Conservation (phyloP, 352 stramenopile species). For the Phytopythium ostracodes region DNA sequence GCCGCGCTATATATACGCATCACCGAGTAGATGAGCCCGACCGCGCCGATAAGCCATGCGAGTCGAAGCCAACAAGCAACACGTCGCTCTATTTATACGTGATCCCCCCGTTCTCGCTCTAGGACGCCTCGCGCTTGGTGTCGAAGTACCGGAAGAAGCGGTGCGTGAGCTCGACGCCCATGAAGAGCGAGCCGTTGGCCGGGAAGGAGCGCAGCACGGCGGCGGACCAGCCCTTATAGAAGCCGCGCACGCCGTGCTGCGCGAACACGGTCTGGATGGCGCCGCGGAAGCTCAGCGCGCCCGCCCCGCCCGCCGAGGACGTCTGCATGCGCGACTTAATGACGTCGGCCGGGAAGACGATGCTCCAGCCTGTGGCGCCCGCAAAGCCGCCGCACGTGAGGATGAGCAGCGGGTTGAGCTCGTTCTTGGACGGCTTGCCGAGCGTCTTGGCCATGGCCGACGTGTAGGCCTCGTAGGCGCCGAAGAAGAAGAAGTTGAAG, state of each 20-base stretch:
- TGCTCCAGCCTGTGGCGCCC: conserved; percentile 74
- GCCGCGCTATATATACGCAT: not conserved
- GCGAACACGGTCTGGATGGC: conserved; percentile 56
- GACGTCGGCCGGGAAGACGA: conserved; percentile 85
- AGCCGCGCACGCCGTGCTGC: conserved; percentile 65
- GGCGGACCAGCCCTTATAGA: conserved; percentile 86
- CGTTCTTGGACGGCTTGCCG: conserved; percentile 56
- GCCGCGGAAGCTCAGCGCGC: conserved; percentile 31
- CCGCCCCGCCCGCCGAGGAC: conserved; percentile 15
- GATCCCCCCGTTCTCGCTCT: not conserved
- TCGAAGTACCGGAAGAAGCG: conserved; percentile 68
- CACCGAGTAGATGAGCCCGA: not conserved
- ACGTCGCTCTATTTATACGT: conserved; percentile 1
- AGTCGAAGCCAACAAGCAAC: not conserved
- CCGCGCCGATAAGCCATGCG: not conserved
- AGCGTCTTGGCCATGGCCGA: conserved; percentile 39
- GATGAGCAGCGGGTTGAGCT: conserved; percentile 70
- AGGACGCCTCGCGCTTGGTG: conserved; percentile 13
- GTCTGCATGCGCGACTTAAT: conserved; percentile 87
- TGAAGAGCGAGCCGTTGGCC: conserved; percentile 85
- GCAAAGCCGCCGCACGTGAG: conserved; percentile 74
- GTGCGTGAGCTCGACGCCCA: conserved; percentile 88
- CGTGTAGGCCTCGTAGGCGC: conserved; percentile 76
- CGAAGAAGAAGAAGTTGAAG: conserved; percentile 91
- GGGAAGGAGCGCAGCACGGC: conserved; percentile 84